A percentile compares a stretch with the other conserved stretches of the same genome.
Evolutionary conservation across 257 asterid genomes (phyloP).

Genomic region (Ocimum tenuiflorum): DNA sequence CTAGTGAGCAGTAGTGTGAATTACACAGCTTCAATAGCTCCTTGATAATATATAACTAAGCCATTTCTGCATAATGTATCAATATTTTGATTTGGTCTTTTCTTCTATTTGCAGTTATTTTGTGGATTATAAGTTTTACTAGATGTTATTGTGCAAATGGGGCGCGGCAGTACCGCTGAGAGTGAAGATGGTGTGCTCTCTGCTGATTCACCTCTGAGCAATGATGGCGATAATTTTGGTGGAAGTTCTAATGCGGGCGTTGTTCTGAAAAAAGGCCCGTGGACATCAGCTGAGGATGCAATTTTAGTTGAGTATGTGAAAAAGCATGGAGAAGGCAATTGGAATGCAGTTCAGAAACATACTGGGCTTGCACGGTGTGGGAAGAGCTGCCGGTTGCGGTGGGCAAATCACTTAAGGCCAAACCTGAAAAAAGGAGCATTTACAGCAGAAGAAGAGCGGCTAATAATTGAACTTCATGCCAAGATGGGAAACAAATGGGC

Average conservation of each 20-base stretch:
- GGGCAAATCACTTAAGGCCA: slow-evolving; percentile 76
- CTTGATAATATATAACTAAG: neutral
- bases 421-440: slow-evolving; percentile 64
- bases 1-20: neutral
- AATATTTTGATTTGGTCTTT: slow-evolving; percentile 1
- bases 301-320: slow-evolving; percentile 55
- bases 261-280: slow-evolving; percentile 63
- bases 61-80: slow-evolving; percentile 9
- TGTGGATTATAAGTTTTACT: slow-evolving; percentile 15
- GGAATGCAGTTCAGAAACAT: slow-evolving; percentile 68
- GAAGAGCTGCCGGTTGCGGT: slow-evolving; percentile 58
- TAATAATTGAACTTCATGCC: slow-evolving; percentile 59
- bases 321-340: slow-evolving; percentile 63
- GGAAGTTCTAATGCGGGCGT: slow-evolving; percentile 33
- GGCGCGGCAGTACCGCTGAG: slow-evolving; percentile 29
- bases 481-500: slow-evolving; percentile 80
- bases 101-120: slow-evolving; percentile 14
- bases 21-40: slow-evolving; percentile 13
- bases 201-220: slow-evolving; percentile 44
- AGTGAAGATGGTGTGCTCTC: slow-evolving; percentile 49
- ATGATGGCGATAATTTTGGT: slow-evolving; percentile 37
- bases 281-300: slow-evolving; percentile 63
- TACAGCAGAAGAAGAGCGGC: slow-evolving; percentile 51
- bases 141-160: slow-evolving; percentile 38
- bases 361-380: slow-evolving; percentile 66